Base-by-base conservation (phyloP, 1,139 yeast genomes). In the Diutina pseudorugosa region DNA sequence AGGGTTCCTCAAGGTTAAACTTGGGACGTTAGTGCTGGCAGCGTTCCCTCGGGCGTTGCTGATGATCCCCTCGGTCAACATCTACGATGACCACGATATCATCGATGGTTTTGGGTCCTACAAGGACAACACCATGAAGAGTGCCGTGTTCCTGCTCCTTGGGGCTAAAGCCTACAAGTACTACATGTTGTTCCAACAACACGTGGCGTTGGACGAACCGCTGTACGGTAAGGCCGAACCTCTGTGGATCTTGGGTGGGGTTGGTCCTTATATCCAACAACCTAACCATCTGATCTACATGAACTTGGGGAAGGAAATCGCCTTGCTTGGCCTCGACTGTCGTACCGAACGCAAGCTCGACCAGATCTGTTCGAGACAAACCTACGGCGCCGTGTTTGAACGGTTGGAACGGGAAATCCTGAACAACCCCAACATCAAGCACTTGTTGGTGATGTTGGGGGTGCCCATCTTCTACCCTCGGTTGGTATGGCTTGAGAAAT, bases 31-130 rank as follows among this genome's bases (percentile, higher is more conserved):
- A 1, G 66, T 79, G 44, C 95, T 88, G 65, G 60, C 77, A 0
- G 71, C 82, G 54, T 83, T 82, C 61, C 95, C 96, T 1, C 65
- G 77, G 49, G 86, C 97, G 6, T 69, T 86, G 73, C 81, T 95
- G 0, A 80, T 80, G 53, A 90, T 93, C 58, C 98, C 98, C 9
- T 77, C 84, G 51, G 74, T 91, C 53, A 91, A 90, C 64, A 80
- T 91, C 43, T 90, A 71, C 68, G 98, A 93, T 65, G 93, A 85
- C 64, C 97, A 91, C 67, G 97, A 90, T 65, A 85, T 91, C 53
- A 90, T 93, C 59, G 98, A 91, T 64, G 98, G 98, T 2, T 93
- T 82, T 68, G 98, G 98, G 1, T 85, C 96, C 1, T 91, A 91
- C 66, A 74, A 75, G 51, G 87, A 88, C 57, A 56, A 67, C 1